Percentiles rank a stretch among this genome's conserved stretches.
Conservation (phyloP, 169 alveolate species). For the Theileria parva region DNA sequence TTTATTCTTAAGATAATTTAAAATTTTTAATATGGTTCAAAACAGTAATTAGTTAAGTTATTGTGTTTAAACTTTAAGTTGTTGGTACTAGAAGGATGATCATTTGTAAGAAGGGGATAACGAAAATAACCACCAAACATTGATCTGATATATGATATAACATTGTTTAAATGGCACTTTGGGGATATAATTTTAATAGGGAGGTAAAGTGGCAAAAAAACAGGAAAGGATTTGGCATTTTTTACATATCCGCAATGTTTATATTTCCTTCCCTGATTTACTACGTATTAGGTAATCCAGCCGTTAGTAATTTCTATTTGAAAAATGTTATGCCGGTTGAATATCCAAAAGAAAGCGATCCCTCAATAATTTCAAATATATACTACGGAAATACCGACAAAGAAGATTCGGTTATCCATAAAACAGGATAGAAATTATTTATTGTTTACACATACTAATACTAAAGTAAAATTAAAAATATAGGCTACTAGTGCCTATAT, state of each 20-base stretch:
- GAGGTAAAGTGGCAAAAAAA: slow-evolving; percentile 38
- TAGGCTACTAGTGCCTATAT: background rate
- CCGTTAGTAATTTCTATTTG: slow-evolving; percentile 57
- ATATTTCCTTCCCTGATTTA: slow-evolving; percentile 56
- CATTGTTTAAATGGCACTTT: slow-evolving; percentile 53
- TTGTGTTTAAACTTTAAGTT: background rate
- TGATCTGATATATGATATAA: background rate
- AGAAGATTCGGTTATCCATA: background rate
- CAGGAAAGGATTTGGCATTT: slow-evolving; percentile 32
- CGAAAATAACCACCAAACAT: background rate
- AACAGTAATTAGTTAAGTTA: background rate
- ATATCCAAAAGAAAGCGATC: slow-evolving; percentile 67
- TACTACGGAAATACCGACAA: slow-evolving; percentile 30
- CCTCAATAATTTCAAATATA: slow-evolving; percentile 55
- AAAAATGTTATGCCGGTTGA: slow-evolving; percentile 53
- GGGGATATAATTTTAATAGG: slow-evolving; percentile 67
- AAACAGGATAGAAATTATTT: background rate
- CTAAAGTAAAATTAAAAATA: background rate
- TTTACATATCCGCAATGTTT: slow-evolving; percentile 59
- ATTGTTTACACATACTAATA: background rate
- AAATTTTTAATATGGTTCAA: background rate
- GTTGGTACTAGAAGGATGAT: background rate
- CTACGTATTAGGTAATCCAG: slow-evolving; percentile 60
- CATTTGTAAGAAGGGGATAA: background rate
- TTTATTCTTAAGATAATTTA: background rate